Base-by-base conservation (phyloP, 2,329 filamentous ascomycete species). In the Graphium sp. region DNA sequence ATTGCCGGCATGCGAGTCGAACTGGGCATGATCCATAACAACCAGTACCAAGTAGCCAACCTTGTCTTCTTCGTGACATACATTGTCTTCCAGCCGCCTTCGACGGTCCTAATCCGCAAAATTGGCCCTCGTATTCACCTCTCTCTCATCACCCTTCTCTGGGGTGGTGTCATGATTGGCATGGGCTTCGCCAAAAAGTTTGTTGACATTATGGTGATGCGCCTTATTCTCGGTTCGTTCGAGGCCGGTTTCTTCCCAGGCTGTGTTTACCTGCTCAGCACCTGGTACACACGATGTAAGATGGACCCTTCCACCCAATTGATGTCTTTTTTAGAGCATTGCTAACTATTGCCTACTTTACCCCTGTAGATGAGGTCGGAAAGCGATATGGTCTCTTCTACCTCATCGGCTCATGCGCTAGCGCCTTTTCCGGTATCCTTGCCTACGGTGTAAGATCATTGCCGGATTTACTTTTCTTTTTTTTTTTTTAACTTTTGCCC, bases 21-120 rank as follows among this genome's bases (percentile, higher is more conserved):
- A 26, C 47, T 71, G 16, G 26, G 42, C 4, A 46, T 71, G 2
- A 44, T 53, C 2, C 9, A 13, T 32, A 20, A 32, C 23, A 11
- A 8, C 4, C 11, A 13, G 7, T 9, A 28, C 20, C 12, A 17
- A 34, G 64, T 82, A 40, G 62, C 76, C 32, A 75, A 75, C 4
- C 56, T 82, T 20, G 59, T 81, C 41, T 83, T 83, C 55, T 83
- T 82, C 56, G 60, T 79, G 38, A 66, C 74, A 1, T 84, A 83
- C 46, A 64, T 76, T 35, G 29, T 79, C 28, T 75, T 81, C 35
- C 76, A 84, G 43, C 70, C 75, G 1, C 74, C 74, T 0, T 75
- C 75, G 3, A 82, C 77, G 1, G 53, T 82, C 23, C 48, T 81
- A 19, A 61, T 77, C 28, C 71, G 77, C 20, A 70, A 69, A 41